These are phyloP conservation scores for Closterium sp. DNA, from an alignment of 139 green algal species.

Conservation along the genomic window DNA sequence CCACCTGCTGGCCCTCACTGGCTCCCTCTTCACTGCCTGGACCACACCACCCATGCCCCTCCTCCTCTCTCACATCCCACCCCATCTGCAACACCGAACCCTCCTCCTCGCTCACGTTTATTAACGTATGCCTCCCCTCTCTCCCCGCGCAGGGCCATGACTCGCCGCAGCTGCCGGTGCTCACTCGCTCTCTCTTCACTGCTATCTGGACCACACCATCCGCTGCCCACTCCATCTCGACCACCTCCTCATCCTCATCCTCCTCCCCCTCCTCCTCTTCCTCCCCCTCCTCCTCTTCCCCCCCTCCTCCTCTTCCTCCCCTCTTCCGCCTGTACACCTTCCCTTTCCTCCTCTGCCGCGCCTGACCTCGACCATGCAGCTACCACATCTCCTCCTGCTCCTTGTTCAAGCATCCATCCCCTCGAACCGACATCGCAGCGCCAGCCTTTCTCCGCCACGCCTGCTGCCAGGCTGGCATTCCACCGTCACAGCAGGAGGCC, in stretches of 20 bases:
- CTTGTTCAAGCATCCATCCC: no score
- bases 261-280: background rate
- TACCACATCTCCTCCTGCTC: no score
- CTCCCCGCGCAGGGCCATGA: background rate
- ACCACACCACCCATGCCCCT: no score
- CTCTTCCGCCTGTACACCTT: no score
- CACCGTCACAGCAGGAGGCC: background rate
- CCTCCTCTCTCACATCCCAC: no score
- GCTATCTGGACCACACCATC: background rate
- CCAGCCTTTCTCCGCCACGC: background rate
- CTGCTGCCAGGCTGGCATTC: background rate
- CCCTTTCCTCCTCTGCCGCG: no score
- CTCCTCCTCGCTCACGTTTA: no score
- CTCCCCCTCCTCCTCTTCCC: background rate
- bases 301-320: background rate
- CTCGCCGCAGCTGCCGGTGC: background rate
- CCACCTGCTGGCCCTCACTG: no score
- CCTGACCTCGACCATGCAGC: no score
- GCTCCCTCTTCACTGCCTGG: no score
- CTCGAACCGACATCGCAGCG: background rate
- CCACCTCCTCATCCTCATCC: background rate
- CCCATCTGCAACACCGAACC: no score
- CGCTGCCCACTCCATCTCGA: background rate
- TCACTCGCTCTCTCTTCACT: background rate
- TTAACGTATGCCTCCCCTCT: no score